A percentile compares a stretch with the other conserved stretches of the same genome.
phyloP scores from a whole-genome alignment of 1,139 yeast species.

The Candida sp. region DNA sequence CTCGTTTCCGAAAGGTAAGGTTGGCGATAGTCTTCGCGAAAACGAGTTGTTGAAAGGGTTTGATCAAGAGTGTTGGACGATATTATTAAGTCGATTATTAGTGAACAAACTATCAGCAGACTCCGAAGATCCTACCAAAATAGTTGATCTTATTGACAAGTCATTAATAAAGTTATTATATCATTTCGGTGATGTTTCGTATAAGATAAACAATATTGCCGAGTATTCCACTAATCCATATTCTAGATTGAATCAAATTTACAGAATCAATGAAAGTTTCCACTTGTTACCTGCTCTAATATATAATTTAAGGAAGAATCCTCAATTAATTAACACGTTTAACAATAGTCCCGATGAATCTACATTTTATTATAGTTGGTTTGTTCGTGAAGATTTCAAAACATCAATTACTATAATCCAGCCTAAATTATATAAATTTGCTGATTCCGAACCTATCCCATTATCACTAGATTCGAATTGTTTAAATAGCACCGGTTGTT shows the following conservation, averaged over 20 bases:
- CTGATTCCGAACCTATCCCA: slow-evolving; percentile 3
- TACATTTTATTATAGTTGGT: slow-evolving; percentile 34
- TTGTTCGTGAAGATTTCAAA: slow-evolving; percentile 15
- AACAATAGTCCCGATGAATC: slow-evolving; percentile 46
- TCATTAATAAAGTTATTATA: slow-evolving; percentile 24
- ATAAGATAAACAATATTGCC: slow-evolving; percentile 8
- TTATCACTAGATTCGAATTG: slow-evolving; percentile 19
- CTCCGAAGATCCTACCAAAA: slow-evolving; percentile 27
- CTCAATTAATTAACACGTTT: slow-evolving; percentile 31
- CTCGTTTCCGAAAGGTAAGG: slow-evolving; percentile 15
- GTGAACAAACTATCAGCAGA: slow-evolving; percentile 32
- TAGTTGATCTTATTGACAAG: slow-evolving; percentile 22
- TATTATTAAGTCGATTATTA: slow-evolving; percentile 27
- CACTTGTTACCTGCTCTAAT: slow-evolving; percentile 23
- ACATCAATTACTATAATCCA: slow-evolving; percentile 20
- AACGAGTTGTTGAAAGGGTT: slow-evolving; percentile 24
- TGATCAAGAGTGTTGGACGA: slow-evolving; percentile 28
- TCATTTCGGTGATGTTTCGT: slow-evolving; percentile 28
- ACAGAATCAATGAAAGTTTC: slow-evolving; percentile 23
- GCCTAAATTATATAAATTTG: slow-evolving; percentile 22
- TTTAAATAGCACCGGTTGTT: slow-evolving; percentile 9
- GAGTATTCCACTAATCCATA: slow-evolving; percentile 19
- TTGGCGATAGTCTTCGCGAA: slow-evolving; percentile 23
- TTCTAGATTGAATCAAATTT: slow-evolving; percentile 13
- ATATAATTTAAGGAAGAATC: slow-evolving; percentile 31